These are phyloP conservation scores for Rhododendron mucronatum DNA, from an alignment of 148 eudicot species.

Conservation along the genomic window DNA sequence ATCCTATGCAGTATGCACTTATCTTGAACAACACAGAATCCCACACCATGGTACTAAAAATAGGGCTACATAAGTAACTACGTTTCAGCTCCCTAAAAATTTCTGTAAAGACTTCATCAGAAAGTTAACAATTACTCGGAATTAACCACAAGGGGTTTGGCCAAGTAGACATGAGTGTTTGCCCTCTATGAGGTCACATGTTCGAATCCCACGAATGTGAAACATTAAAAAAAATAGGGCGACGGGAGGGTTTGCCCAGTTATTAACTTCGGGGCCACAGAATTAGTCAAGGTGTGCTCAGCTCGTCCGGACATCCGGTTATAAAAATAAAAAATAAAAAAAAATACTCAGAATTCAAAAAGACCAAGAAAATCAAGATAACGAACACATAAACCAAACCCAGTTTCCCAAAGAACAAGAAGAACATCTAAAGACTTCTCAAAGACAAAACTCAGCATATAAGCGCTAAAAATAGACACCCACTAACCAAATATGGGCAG, in stretches of 20 bases:
- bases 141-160: too few relatives aligned
- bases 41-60: not conserved
- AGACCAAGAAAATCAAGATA: not conserved
- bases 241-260: too few relatives aligned
- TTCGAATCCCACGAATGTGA: too few relatives aligned
- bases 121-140: not conserved
- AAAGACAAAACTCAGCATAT: not conserved
- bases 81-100: not conserved
- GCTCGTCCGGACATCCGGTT: too few relatives aligned
- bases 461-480: not conserved
- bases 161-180: too few relatives aligned
- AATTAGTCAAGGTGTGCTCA: too few relatives aligned
- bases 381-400: not conserved
- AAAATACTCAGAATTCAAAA: not conserved
- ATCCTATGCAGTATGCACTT: not conserved
- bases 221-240: too few relatives aligned
- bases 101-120: not conserved
- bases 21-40: not conserved
- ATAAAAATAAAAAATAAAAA: too few relatives aligned
- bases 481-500: not conserved
- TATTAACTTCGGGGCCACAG: too few relatives aligned
- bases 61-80: not conserved
- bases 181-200: too few relatives aligned
- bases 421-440: not conserved
- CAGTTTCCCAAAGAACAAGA: not conserved